A percentile compares a stretch with the other conserved stretches of the same genome.
phyloP scores from a whole-genome alignment of 2,329 filamentous ascomycete species.

The Phialocephala sp. region DNA sequence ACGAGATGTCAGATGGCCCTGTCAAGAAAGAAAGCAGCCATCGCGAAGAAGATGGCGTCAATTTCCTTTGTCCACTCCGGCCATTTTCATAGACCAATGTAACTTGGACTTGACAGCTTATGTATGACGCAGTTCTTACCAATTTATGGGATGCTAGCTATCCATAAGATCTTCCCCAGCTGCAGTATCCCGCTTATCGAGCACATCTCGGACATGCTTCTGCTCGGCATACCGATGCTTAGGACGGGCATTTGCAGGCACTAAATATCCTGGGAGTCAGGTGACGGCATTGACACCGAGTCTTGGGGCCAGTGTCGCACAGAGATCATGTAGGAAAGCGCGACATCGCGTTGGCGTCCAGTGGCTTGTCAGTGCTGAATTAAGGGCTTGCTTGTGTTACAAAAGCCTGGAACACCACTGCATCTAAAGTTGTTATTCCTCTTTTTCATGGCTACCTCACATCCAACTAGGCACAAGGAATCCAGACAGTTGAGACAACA shows the following conservation, averaged over 20 bases:
- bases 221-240: not conserved
- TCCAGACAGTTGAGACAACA: too few species aligned
- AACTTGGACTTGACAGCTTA: not conserved
- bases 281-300: not conserved
- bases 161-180: not conserved
- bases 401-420: not conserved
- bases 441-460: too few species aligned
- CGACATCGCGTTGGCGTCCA: not conserved
- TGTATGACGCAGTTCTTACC: not conserved
- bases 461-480: too few species aligned
- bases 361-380: slow-evolving; percentile 6
- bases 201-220: not conserved
- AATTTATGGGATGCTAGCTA: not conserved
- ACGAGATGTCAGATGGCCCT: not conserved
- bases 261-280: not conserved
- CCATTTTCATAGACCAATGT: not conserved
- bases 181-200: not conserved
- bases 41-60: not conserved
- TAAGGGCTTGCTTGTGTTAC: slow-evolving; percentile 1
- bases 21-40: not conserved
- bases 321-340: slow-evolving; percentile 3
- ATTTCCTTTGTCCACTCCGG: not conserved
- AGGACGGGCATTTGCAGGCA: not conserved
- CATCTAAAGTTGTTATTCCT: not conserved
- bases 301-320: not conserved